Evolutionary conservation across 257 asterid genomes (phyloP).

Genomic region (Nicotiana otophora): DNA sequence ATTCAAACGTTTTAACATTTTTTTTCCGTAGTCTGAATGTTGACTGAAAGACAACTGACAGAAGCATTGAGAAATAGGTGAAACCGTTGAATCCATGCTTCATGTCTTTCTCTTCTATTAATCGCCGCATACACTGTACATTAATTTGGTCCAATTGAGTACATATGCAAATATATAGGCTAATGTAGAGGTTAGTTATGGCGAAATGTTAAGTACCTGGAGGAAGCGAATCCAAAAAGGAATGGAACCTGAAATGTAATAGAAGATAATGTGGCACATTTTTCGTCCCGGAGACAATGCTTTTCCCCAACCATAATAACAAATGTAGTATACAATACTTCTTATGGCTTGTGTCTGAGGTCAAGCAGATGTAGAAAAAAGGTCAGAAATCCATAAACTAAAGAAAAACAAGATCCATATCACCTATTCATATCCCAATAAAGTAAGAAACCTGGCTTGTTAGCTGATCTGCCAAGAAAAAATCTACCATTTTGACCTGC

Average conservation of each 20-base stretch:
- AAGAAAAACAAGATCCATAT: not conserved
- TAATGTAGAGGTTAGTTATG: not conserved
- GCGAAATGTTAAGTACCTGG: slow-evolving; percentile 31
- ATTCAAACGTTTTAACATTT: too few relatives aligned
- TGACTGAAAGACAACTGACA: slow-evolving; percentile 47
- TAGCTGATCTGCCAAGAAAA: slow-evolving; percentile 42
- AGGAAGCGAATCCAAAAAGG: slow-evolving; percentile 48
- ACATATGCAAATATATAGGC: not conserved
- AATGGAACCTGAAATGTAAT: slow-evolving; percentile 37
- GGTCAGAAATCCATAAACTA: not conserved
- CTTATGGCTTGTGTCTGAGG: slow-evolving; percentile 52
- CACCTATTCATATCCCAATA: not conserved
- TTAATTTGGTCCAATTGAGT: not conserved
- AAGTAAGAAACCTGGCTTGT: slow-evolving; percentile 45
- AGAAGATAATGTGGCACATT: slow-evolving; percentile 38
- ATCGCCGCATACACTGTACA: slow-evolving; percentile 45
- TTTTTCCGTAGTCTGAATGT: slow-evolving; percentile 31
- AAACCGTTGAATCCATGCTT: slow-evolving; percentile 48
- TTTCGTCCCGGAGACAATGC: slow-evolving; percentile 28
- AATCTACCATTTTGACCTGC: slow-evolving; percentile 13
- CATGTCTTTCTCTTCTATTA: slow-evolving; percentile 44
- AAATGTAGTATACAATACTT: slow-evolving; percentile 48
- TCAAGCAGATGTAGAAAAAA: not conserved
- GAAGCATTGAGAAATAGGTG: slow-evolving; percentile 38
- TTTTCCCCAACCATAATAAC: slow-evolving; percentile 67